Percentiles rank a stretch among this genome's conserved stretches.
Conservation (phyloP, 2,329 filamentous ascomycete species). For the Penicillium decumbens region DNA sequence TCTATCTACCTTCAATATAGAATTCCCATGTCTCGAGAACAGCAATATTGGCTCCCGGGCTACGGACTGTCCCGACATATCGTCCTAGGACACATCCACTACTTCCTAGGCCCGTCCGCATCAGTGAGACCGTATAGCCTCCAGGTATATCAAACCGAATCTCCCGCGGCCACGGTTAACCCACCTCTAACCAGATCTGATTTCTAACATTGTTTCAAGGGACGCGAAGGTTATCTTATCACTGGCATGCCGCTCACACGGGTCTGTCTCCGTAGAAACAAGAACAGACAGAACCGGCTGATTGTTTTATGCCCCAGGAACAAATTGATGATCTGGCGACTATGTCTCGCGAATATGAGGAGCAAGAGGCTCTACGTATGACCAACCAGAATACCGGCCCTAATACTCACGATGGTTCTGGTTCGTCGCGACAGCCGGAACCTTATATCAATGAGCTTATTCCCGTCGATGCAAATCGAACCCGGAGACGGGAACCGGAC, state of each 20-base stretch:
- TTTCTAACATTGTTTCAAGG: slow-evolving; percentile 30
- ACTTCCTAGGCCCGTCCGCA: slow-evolving; percentile 46
- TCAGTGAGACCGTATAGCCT: slow-evolving; percentile 47
- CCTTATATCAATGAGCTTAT: slow-evolving; percentile 45
- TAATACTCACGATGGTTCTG: slow-evolving; percentile 1
- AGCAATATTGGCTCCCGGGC: slow-evolving; percentile 48
- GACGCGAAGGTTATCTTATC: slow-evolving; percentile 48
- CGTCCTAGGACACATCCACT: slow-evolving; percentile 47
- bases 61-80: slow-evolving; percentile 48
- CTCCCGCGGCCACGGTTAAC: slow-evolving; percentile 9
- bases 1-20: neutral
- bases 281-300: slow-evolving; percentile 6
- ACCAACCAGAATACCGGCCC: slow-evolving; percentile 22
- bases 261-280: slow-evolving; percentile 26
- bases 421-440: slow-evolving; percentile 21
- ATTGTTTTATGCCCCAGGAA: slow-evolving; percentile 30
- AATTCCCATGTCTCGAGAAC: slow-evolving; percentile 33
- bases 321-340: slow-evolving; percentile 49
- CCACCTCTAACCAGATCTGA: slow-evolving; percentile 23
- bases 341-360: slow-evolving; percentile 47
- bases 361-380: slow-evolving; percentile 46
- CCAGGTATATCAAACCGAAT: slow-evolving; percentile 35
- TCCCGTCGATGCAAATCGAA: slow-evolving; percentile 29
- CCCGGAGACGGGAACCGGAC: slow-evolving; percentile 31
- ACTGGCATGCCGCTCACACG: slow-evolving; percentile 45